Conservation (phyloP, 352 stramenopile genomes). For the Phytophthora rubi region DNA sequence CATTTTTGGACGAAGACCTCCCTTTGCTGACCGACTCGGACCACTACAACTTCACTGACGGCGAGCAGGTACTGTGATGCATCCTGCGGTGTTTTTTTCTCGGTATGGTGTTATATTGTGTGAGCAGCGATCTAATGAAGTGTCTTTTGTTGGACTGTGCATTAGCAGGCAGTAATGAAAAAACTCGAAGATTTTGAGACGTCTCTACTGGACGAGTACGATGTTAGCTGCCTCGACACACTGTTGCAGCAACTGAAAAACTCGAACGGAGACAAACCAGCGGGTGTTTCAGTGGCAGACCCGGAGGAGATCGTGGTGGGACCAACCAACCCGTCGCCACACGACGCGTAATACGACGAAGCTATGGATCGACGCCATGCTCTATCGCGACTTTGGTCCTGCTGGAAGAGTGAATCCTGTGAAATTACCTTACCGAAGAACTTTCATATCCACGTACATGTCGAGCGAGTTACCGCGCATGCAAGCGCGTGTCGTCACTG, state of each 20-base stretch:
- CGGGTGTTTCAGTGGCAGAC: conserved; percentile 50
- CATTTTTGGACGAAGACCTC: conserved; percentile 81
- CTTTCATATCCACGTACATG: conserved; percentile 47
- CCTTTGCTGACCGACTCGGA: conserved; percentile 72
- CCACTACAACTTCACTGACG: conserved; percentile 74
- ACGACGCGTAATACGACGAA: conserved; percentile 38
- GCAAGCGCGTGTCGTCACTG: conserved; percentile 12
- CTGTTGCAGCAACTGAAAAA: conserved; percentile 82
- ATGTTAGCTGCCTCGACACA: conserved; percentile 85
- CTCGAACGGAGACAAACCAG: conserved; percentile 49
- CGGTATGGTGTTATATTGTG: background rate
- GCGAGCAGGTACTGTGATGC: conserved; percentile 71
- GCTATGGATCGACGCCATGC: background rate
- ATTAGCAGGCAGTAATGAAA: conserved; percentile 87
- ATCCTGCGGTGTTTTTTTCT: conserved; percentile 18
- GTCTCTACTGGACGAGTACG: conserved; percentile 88
- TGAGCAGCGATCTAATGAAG: conserved; percentile 31
- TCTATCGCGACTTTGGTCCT: conserved; percentile 4
- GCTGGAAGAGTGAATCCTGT: conserved; percentile 3
- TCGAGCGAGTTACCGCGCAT: conserved; percentile 27
- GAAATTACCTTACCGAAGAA: conserved; percentile 14
- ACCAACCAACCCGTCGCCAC: conserved; percentile 41
- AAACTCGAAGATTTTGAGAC: conserved; percentile 90
- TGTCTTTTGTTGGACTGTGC: conserved; percentile 33
- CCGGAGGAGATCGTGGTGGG: conserved; percentile 69